Evolutionary conservation across 2,329 filamentous ascomycete species (phyloP).

Genomic region (Fusarium nisikadoi): DNA sequence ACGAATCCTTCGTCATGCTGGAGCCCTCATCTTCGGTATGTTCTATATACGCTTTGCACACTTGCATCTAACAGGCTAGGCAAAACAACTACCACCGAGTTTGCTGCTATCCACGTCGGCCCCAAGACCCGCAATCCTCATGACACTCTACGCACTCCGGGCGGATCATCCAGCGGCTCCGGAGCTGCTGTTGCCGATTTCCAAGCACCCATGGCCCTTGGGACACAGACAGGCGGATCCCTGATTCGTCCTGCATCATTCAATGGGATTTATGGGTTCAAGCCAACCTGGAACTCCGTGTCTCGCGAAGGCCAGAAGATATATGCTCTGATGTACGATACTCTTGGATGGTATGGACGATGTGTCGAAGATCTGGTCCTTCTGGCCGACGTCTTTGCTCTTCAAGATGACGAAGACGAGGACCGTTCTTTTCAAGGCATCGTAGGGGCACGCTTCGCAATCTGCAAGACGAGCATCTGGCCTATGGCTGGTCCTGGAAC

Average conservation of each 20-base stretch:
- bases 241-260: constrained; percentile 73
- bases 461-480: constrained; percentile 67
- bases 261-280: constrained; percentile 74
- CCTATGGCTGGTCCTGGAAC: constrained; percentile 59
- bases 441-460: constrained; percentile 63
- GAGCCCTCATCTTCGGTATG: constrained; percentile 64
- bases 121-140: constrained; percentile 71
- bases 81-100: constrained; percentile 68
- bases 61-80: constrained; percentile 13
- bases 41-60: neutral
- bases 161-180: constrained; percentile 75
- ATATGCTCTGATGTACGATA: constrained; percentile 70
- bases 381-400: constrained; percentile 63
- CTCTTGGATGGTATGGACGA: constrained; percentile 69
- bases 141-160: constrained; percentile 71
- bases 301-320: constrained; percentile 71
- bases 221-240: constrained; percentile 75
- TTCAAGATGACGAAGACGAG: constrained; percentile 61
- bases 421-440: constrained; percentile 51
- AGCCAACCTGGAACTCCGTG: constrained; percentile 74
- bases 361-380: constrained; percentile 68
- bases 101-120: constrained; percentile 66
- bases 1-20: constrained; percentile 62
- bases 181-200: constrained; percentile 74
- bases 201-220: constrained; percentile 69